Conservation (phyloP, 2,329 filamentous ascomycete genomes). For the Colletotrichum melonis region DNA sequence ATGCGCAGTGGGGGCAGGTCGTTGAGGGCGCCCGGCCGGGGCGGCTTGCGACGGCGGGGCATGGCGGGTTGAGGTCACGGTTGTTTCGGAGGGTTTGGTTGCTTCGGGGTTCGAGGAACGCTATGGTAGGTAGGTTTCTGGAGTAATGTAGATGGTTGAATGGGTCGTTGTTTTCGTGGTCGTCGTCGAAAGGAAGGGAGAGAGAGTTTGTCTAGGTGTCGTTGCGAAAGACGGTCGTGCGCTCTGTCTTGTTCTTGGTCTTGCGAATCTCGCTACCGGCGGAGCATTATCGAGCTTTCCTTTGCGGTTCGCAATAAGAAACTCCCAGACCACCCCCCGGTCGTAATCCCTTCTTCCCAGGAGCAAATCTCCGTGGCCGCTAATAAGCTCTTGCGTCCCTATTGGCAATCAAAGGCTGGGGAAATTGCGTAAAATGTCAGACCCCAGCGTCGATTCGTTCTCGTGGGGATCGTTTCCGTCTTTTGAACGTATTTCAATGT, state of each 20-base stretch:
- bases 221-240: neutral
- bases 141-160: neutral
- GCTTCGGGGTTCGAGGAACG: neutral
- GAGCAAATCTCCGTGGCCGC: neutral
- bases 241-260: neutral
- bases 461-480: neutral
- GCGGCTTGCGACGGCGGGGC: constrained; percentile 67
- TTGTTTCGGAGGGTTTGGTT: neutral
- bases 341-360: neutral
- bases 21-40: constrained; percentile 68
- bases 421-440: neutral
- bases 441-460: neutral
- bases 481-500: neutral
- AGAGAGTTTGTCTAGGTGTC: neutral
- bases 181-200: neutral
- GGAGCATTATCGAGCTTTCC: constrained; percentile 24
- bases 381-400: neutral
- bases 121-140: neutral
- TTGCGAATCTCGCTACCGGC: constrained; percentile 32
- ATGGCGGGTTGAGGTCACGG: constrained; percentile 46
- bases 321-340: neutral
- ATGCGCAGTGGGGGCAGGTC: constrained; percentile 72
- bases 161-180: neutral
- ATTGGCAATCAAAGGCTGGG: neutral
- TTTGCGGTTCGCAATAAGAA: constrained; percentile 4